Conservation (phyloP, 345 rosid species). For the Citropsis articulata region DNA sequence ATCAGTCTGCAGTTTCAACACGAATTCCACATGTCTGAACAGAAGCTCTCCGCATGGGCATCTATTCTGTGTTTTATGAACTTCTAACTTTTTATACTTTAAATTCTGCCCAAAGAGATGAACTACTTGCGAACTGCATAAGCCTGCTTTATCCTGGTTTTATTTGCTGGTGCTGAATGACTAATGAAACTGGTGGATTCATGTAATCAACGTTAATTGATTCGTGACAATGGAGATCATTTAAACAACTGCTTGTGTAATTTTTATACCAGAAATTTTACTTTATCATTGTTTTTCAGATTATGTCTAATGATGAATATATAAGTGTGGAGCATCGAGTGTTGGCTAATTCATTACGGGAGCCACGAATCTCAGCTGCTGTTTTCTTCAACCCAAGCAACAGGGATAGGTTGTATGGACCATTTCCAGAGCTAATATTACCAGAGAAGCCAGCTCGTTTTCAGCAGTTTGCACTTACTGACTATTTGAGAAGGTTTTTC, state of each 20-base stretch:
- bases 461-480: constrained; percentile 26
- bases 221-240: too few relatives aligned
- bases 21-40: too few relatives aligned
- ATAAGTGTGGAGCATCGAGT: constrained; percentile 48
- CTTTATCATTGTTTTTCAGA: not conserved
- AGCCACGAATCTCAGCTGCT: constrained; percentile 36
- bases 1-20: too few relatives aligned
- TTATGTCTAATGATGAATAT: constrained; percentile 17
- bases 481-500: constrained; percentile 38
- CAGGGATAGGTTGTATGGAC: constrained; percentile 31
- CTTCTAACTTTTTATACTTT: too few relatives aligned
- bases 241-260: not conserved
- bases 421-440: constrained; percentile 34
- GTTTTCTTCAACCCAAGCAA: constrained; percentile 38
- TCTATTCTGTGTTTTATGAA: too few relatives aligned
- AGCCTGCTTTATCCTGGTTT: too few relatives aligned
- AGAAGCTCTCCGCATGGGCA: too few relatives aligned
- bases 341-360: constrained; percentile 36
- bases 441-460: constrained; percentile 35
- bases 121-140: too few relatives aligned
- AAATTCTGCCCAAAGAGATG: too few relatives aligned
- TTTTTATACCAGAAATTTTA: not conserved
- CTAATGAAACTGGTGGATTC: too few relatives aligned
- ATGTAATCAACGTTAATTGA: too few relatives aligned
- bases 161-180: too few relatives aligned